A percentile compares a stretch with the other conserved stretches of the same genome.
These are phyloP conservation scores for Oehlia diaphana DNA, from an alignment of 192 early-diverging fungal species.

Conservation along the genomic window DNA sequence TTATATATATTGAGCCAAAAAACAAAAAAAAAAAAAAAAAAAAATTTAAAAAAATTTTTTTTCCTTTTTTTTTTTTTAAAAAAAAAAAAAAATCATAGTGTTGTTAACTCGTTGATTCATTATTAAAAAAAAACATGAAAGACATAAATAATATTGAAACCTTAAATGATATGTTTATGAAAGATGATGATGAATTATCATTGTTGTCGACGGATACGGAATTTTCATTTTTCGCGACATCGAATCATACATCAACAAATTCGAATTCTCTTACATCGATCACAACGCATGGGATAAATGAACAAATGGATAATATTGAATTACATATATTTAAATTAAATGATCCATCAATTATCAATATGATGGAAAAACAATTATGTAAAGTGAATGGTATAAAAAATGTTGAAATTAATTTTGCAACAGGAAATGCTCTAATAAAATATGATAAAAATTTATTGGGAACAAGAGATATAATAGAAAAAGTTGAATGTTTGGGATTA, in stretches of 20 bases:
- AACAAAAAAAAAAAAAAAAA: neutral
- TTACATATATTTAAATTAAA: neutral
- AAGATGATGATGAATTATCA: neutral
- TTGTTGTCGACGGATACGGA: neutral
- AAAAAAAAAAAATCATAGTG: neutral
- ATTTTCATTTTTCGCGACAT: neutral
- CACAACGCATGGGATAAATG: neutral
- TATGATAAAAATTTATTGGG: conserved; percentile 64
- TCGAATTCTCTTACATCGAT: neutral
- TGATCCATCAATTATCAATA: neutral
- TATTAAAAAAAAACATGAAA: neutral
- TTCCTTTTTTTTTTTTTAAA: neutral
- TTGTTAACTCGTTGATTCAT: too few species aligned
- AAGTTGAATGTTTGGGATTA: conserved; percentile 82
- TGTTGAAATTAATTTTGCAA: conserved; percentile 68
- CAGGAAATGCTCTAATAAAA: conserved; percentile 72
- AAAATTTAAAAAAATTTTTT: neutral
- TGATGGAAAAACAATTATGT: neutral
- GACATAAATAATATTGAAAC: neutral
- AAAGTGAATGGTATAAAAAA: neutral
- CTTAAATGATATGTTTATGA: neutral
- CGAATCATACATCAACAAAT: neutral
- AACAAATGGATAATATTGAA: neutral
- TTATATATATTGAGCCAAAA: neutral
- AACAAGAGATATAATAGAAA: conserved; percentile 76